Evolutionary conservation across 768 basidiomycete genomes (phyloP).

Genomic region (Cystofilobasidium capitatum): DNA sequence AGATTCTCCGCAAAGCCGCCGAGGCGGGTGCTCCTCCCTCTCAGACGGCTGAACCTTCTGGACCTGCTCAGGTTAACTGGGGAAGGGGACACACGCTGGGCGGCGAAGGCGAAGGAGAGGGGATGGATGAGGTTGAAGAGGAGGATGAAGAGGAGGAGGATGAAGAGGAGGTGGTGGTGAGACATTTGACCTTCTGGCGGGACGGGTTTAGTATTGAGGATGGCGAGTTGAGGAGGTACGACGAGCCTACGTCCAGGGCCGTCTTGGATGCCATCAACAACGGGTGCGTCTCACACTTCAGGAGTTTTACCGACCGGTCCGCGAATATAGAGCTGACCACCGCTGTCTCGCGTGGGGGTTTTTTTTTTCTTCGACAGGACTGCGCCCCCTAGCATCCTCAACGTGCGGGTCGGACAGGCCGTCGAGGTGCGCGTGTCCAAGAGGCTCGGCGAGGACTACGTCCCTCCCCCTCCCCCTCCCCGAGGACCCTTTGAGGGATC

Average conservation of each 20-base stretch:
- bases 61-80: conserved; percentile 42
- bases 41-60: conserved; percentile 11
- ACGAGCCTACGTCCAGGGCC: conserved; percentile 60
- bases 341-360: background rate
- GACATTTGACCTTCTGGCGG: conserved; percentile 81
- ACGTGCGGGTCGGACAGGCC: conserved; percentile 63
- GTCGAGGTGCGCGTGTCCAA: conserved; percentile 73
- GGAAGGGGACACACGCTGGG: conserved; percentile 79
- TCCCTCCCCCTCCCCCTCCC: conserved; percentile 48
- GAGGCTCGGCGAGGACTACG: conserved; percentile 61
- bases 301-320: background rate
- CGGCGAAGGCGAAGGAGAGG: conserved; percentile 54
- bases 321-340: no score
- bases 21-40: conserved; percentile 42
- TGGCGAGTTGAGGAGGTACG: conserved; percentile 72
- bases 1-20: conserved; percentile 59
- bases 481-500: conserved; percentile 54
- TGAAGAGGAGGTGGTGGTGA: conserved; percentile 53
- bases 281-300: conserved; percentile 48
- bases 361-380: conserved; percentile 44
- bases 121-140: conserved; percentile 23
- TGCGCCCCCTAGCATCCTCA: conserved; percentile 67
- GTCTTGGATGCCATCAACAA: conserved; percentile 66
- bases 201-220: conserved; percentile 89
- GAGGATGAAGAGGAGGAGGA: conserved; percentile 36